Base-by-base conservation (phyloP, 305 asterid species). In the Stenogyne calaminthoides region DNA sequence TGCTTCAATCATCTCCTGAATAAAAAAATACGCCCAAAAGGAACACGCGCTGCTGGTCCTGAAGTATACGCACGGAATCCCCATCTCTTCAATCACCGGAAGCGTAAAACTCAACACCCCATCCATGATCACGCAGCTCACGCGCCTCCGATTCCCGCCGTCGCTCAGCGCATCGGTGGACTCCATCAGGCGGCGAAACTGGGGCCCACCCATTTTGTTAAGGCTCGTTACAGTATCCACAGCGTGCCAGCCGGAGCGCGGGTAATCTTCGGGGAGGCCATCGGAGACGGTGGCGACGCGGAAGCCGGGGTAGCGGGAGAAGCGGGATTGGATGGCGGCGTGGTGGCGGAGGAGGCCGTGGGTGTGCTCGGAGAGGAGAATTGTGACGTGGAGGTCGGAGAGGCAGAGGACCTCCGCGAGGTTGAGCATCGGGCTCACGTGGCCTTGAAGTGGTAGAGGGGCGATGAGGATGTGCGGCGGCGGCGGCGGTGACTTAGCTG, bases 31-130 rank as follows among this genome's bases (percentile, higher is more conserved):
- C 2, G 86, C 61, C 91, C 88, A 84, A 40, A 88, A 83, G 0
- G 88, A 66, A 68, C 87, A 82, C 47, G 91, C 87, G 20, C 86
- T 80, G 10, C 73, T 44, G 3, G 94, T 88, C 20, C 88, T 76
- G 27, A 84, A 86, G n/a, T 81, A 81, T 6, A 88, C n/a, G 11
- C 71, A 51, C 32, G 60, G 52, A 16, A 74, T 74, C 54, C 73
- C 78, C 67, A 74, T 64, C 2, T 73, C 77, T 25, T 76, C 51
- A 1, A 42, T 64, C 63, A 82, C 77, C 63, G 83, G 80, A 0
- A 64, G 2, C 1, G 80, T 44, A 14, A 79, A 82, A 25, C 82
- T 74, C 64, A 82, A 9, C 69, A 40, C 62, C n/a, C 80, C 84
- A 14, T 82, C 86, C 62, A 71, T 54, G 37, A 82, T 71, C 42